These are phyloP conservation scores for Diaporthe amygdali DNA, from an alignment of 2,329 filamentous ascomycete genomes.

Conservation along the genomic window DNA sequence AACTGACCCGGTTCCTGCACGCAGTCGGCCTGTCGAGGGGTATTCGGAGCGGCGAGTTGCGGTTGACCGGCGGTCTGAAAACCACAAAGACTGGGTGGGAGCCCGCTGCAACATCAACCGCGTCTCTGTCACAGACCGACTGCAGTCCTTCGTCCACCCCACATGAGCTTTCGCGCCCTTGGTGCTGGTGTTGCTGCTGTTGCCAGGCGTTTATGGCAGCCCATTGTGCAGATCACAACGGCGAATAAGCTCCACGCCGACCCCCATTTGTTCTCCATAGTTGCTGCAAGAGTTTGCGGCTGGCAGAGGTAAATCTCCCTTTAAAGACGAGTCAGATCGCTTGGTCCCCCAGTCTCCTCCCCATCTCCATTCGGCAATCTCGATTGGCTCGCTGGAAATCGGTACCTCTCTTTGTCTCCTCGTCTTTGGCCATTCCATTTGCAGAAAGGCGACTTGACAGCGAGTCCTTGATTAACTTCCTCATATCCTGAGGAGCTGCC, in stretches of 20 bases:
- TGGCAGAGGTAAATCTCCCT: conserved; percentile 17
- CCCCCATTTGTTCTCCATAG: background rate
- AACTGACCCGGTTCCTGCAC: background rate
- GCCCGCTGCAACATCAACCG: conserved; percentile 20
- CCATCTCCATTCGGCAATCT: background rate
- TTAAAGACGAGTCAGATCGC: conserved; percentile 22
- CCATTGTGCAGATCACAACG: conserved; percentile 6
- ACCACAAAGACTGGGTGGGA: background rate
- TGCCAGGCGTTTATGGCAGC: background rate
- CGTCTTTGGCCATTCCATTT: conserved; percentile 23
- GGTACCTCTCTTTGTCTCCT: conserved; percentile 24
- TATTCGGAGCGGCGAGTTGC: background rate
- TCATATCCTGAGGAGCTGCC: conserved; percentile 12
- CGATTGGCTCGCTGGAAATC: conserved; percentile 18
- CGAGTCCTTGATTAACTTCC: conserved; percentile 9
- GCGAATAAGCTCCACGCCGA: conserved; percentile 23
- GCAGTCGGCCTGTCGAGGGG: background rate
- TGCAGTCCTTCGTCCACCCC: conserved; percentile 1
- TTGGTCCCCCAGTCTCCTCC: conserved; percentile 9
- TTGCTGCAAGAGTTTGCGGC: conserved; percentile 18
- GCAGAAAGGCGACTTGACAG: conserved; percentile 21
- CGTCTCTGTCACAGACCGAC: conserved; percentile 18
- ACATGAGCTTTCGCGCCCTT: conserved; percentile 15
- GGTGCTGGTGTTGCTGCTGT: conserved; percentile 1
- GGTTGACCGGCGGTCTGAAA: background rate